A percentile compares a stretch with the other conserved stretches of the same genome.
These are phyloP conservation scores for Lentinula raphanica DNA, from an alignment of 768 basidiomycete genomes.

Conservation along the genomic window DNA sequence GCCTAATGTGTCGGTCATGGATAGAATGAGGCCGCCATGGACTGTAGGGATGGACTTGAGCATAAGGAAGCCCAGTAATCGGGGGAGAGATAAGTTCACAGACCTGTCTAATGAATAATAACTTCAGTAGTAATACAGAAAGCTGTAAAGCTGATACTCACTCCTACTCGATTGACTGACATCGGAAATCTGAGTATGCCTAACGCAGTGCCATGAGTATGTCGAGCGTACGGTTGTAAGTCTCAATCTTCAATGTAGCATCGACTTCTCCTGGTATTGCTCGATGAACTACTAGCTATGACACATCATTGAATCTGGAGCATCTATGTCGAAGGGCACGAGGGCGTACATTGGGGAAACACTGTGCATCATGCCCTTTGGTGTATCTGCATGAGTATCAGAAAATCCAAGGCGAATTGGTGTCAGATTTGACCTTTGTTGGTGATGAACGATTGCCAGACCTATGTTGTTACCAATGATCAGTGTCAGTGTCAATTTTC, in stretches of 20 bases:
- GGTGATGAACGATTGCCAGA: slow-evolving; percentile 7
- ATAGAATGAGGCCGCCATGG: slow-evolving; percentile 78
- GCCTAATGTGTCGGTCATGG: slow-evolving; percentile 79
- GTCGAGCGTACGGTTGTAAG: slow-evolving; percentile 57
- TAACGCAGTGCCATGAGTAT: not conserved
- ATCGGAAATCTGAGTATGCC: slow-evolving; percentile 5
- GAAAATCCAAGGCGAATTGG: not conserved
- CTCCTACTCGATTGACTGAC: slow-evolving; percentile 78
- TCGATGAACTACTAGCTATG: slow-evolving; percentile 55
- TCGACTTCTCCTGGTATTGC: slow-evolving; percentile 72
- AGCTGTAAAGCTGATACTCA: slow-evolving; percentile 27
- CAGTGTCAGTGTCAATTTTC: not conserved
- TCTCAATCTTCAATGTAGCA: slow-evolving; percentile 66
- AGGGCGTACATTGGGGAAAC: slow-evolving; percentile 8
- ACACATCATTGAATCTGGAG: not conserved
- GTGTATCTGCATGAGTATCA: slow-evolving; percentile 5
- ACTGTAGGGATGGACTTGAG: slow-evolving; percentile 39
- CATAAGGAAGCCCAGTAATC: slow-evolving; percentile 21
- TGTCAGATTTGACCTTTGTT: not conserved
- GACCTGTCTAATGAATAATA: not conserved
- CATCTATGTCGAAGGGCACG: not conserved
- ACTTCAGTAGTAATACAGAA: not conserved
- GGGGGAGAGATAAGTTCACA: not conserved
- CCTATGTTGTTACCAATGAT: not conserved
- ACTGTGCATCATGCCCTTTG: slow-evolving; percentile 8